Evolutionary conservation across 1,139 yeast species (phyloP).

Genomic region (Hansenula anomala): DNA sequence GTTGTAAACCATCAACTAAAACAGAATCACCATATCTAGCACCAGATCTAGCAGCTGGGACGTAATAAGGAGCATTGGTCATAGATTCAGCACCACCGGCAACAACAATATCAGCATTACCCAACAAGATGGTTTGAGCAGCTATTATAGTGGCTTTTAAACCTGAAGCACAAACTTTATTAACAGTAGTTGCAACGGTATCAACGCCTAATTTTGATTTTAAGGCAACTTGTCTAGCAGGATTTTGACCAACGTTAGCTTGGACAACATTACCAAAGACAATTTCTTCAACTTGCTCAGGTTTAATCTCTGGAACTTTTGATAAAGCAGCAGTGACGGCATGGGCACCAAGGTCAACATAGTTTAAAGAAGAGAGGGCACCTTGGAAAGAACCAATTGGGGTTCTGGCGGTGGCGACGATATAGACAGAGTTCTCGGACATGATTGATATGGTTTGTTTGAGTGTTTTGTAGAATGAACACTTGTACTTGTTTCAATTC

Average conservation of each 20-base stretch:
- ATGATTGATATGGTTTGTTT: too few species aligned
- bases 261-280: slow-evolving; percentile 89
- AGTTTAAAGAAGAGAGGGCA: slow-evolving; percentile 62
- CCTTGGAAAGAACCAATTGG: slow-evolving; percentile 96
- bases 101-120: slow-evolving; percentile 86
- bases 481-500: too few species aligned
- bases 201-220: slow-evolving; percentile 79
- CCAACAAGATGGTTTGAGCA: slow-evolving; percentile 85
- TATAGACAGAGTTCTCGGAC: slow-evolving; percentile 59
- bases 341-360: slow-evolving; percentile 83
- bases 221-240: slow-evolving; percentile 95
- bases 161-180: slow-evolving; percentile 98
- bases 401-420: slow-evolving; percentile 88
- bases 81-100: slow-evolving; percentile 98
- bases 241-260: slow-evolving; percentile 95
- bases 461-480: too few species aligned
- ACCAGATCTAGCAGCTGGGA: slow-evolving; percentile 82
- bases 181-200: slow-evolving; percentile 82
- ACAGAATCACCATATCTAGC: slow-evolving; percentile 81
- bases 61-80: slow-evolving; percentile 93
- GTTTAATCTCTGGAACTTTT: slow-evolving; percentile 76
- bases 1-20: slow-evolving; percentile 81
- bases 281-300: slow-evolving; percentile 81
- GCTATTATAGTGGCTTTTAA: slow-evolving; percentile 87
- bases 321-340: slow-evolving; percentile 87